phyloP scores from a whole-genome alignment of 257 asterid species.

The Solanum rostratum region DNA sequence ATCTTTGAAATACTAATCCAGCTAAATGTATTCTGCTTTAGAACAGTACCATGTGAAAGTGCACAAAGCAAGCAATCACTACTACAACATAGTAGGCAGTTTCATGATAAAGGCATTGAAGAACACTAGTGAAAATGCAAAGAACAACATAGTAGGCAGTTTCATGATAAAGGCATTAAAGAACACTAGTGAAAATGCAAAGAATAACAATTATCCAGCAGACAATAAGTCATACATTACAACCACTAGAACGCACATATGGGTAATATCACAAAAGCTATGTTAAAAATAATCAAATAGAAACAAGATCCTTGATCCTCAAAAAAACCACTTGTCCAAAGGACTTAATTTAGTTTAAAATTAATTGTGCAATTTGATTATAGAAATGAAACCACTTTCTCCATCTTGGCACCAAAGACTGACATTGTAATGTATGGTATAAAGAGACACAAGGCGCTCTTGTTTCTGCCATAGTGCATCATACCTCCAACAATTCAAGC shows the following conservation, averaged over 20 bases:
- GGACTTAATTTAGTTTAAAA: not conserved
- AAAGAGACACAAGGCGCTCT: not conserved
- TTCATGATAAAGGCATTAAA: not conserved
- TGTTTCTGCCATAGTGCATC: not conserved
- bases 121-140: not conserved
- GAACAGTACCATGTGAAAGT: not conserved
- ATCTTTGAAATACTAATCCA: not conserved
- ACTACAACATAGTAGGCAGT: not conserved
- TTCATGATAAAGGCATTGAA: not conserved
- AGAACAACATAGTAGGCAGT: not conserved
- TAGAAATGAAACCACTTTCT: not conserved
- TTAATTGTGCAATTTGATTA: not conserved
- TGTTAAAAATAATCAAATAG: not conserved
- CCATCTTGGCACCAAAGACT: not conserved
- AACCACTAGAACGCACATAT: not conserved
- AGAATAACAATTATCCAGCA: not conserved
- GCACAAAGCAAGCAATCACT: not conserved
- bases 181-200: not conserved
- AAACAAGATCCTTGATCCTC: not conserved
- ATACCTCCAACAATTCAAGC: constrained; percentile 79
- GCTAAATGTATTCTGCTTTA: not conserved
- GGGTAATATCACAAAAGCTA: not conserved
- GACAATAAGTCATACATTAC: not conserved
- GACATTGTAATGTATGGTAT: not conserved
- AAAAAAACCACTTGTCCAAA: not conserved